phyloP scores from a whole-genome alignment of 2,329 filamentous ascomycete genomes.

The Colletotrichum sp. region DNA sequence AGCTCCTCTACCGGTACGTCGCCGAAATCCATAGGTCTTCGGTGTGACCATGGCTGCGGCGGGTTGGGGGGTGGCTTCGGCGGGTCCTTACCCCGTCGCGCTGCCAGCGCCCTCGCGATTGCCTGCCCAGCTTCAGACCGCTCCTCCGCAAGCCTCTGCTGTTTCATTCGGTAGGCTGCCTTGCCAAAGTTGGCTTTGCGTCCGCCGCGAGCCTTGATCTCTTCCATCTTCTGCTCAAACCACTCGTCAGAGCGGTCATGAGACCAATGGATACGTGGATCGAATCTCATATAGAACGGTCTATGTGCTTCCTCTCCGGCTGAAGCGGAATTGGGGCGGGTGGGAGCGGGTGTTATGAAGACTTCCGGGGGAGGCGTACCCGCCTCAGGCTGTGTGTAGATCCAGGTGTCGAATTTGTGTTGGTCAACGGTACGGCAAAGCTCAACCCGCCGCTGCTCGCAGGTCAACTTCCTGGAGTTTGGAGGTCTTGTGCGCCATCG shows the following conservation, averaged over 20 bases:
- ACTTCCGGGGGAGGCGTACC: slow-evolving; percentile 16
- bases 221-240: slow-evolving; percentile 50
- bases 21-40: slow-evolving; percentile 38
- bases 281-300: slow-evolving; percentile 48
- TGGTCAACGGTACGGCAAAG: slow-evolving; percentile 15
- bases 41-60: slow-evolving; percentile 33
- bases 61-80: slow-evolving; percentile 14
- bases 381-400: slow-evolving; percentile 21
- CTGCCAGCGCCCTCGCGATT: background rate
- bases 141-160: slow-evolving; percentile 29
- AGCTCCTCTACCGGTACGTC: slow-evolving; percentile 43
- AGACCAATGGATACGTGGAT: slow-evolving; percentile 56
- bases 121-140: background rate
- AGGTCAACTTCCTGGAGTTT: background rate
- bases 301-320: slow-evolving; percentile 25
- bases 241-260: slow-evolving; percentile 49
- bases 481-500: background rate
- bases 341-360: background rate
- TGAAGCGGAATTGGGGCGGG: background rate
- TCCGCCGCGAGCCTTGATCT: slow-evolving; percentile 53
- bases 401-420: slow-evolving; percentile 20
- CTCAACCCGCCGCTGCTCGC: slow-evolving; percentile 4
- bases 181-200: slow-evolving; percentile 58
- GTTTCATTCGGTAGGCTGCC: slow-evolving; percentile 41
- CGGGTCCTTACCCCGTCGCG: background rate